These are phyloP conservation scores for Penicillium cosmopolitanum DNA, from an alignment of 495 filamentous ascomycete genomes.

Conservation along the genomic window DNA sequence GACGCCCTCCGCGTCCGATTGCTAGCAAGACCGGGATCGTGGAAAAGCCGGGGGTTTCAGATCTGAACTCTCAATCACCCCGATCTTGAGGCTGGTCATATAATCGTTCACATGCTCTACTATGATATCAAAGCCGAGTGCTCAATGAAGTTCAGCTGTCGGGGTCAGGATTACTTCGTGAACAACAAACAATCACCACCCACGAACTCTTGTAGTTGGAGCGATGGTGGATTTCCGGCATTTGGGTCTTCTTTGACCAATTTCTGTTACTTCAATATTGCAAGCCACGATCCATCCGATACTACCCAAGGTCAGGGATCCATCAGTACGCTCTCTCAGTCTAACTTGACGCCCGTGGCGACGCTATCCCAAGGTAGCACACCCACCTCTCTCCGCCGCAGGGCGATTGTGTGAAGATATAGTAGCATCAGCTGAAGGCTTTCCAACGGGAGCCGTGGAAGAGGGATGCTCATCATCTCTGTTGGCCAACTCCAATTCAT, in stretches of 20 bases:
- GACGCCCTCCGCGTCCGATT: background rate
- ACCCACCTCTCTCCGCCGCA: background rate
- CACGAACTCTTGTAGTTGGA: background rate
- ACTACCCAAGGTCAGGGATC: background rate
- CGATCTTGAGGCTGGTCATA: background rate
- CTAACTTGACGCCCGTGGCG: background rate
- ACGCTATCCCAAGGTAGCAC: background rate
- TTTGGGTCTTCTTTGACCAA: background rate
- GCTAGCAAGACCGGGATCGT: background rate
- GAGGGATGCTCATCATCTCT: no score
- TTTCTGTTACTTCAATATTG: background rate
- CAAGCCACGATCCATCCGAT: background rate
- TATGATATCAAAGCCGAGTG: background rate
- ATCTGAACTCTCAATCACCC: background rate
- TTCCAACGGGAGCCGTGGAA: no score
- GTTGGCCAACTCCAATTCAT: no score
- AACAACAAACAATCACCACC: background rate
- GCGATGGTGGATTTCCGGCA: background rate
- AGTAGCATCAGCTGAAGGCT: no score
- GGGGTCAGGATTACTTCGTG: background rate
- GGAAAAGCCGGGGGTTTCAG: background rate
- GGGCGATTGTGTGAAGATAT: background rate
- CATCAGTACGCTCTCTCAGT: background rate
- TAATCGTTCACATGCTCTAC: background rate
- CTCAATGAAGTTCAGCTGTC: background rate